Base-by-base conservation (phyloP, 805 yeast genomes). In the Kuraishia ogatae region DNA sequence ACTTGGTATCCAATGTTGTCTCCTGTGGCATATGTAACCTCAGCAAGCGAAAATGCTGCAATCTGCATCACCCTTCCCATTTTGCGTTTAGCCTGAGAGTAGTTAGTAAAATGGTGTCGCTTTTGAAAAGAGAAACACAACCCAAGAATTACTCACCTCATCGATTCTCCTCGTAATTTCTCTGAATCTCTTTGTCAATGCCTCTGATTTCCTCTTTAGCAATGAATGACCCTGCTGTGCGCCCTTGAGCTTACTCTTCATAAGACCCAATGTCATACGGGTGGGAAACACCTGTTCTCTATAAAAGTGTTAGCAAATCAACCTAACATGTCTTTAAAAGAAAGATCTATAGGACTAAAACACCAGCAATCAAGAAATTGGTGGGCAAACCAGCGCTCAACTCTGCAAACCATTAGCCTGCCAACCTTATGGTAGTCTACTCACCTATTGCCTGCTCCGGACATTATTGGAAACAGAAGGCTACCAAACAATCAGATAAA, bases 11-110 rank as follows among this genome's bases (percentile, higher is more conserved):
- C 89, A 62, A 93, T 90, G 72, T 90, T 90, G 65, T 91, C 97
- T 57, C 98, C 98, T 2, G 97, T 93, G 24, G 99, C 99, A 67
- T 94, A 94, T 50, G 94, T 86, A 51, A 93, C 98, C 70, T 93
- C 99, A 2, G 98, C 98, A 63, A 93, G 79, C 7, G 98, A 92
- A 70, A 93, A 93, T 1, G 98, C 96, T 1, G 99, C 99, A 0
- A 96, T 88, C 69, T 94, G 98, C 98, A 93, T 93, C 50, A 93
- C 97, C 60, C 93, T 80, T 53, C 98, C 99, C 98, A 94, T 93
- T 76, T 93, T 94, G 63, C 93, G 82, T 74, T 93, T 93, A 50
- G 98, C 85, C 67, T 70, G 50, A 19, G 35, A 17, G 11, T 26
- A 13, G 57, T 55, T 57, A 57, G 60, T 55, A 39, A 43, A 17